Evolutionary conservation across 352 stramenopile species (phyloP), one percentile per base, ranked within the genome.

Genomic region (Phytophthora chlamydospora): DNA sequence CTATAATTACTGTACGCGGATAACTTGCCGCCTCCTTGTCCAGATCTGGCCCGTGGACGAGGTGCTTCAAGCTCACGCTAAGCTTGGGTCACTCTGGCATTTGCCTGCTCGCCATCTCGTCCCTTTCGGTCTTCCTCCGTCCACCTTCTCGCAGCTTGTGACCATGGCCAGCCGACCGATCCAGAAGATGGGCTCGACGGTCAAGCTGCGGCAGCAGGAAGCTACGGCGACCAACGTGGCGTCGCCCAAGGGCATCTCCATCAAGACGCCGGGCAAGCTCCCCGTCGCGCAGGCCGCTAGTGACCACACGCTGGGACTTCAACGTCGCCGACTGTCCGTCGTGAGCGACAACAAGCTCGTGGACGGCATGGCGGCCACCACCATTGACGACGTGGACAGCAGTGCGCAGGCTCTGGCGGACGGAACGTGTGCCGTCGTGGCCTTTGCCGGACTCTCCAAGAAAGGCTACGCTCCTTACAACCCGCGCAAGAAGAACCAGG

Each of bases 401-500:
- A 63, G 48, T 45, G 62, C 19, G 4, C 62, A 73, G 19, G 58
- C 52, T 1, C 53, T 91, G 10, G 77, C 87, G 33, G 80, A 91
- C 58, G 81, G 78, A 31, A 73, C 57, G 1, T 84, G 75, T 31
- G 78, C 78, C 0, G 76, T 92, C 2, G 79, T 82, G 0, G 72
- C 83, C n/a, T 92, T 90, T 53, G 80, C 85, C 0, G 85, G 85
- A 0, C 71, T 91, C 2, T 90, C 76, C n/a, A 94, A 94, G 72
- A 92, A 91, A 43, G 85, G 83, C 0, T 94, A 94, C 46, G 83
- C 85, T 46, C 81, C 88, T 43, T 98, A 98, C 73, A 98, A 99
- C 63, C 93, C 94, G 13, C 86, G 96, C 36, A 99, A 99, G 82
- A 98, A 98, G 76, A 99, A 99, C 71, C 97, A 99, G 58, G 97